phyloP scores from a whole-genome alignment of 108 stramenopile species.

The Skeletonema marinoi region DNA sequence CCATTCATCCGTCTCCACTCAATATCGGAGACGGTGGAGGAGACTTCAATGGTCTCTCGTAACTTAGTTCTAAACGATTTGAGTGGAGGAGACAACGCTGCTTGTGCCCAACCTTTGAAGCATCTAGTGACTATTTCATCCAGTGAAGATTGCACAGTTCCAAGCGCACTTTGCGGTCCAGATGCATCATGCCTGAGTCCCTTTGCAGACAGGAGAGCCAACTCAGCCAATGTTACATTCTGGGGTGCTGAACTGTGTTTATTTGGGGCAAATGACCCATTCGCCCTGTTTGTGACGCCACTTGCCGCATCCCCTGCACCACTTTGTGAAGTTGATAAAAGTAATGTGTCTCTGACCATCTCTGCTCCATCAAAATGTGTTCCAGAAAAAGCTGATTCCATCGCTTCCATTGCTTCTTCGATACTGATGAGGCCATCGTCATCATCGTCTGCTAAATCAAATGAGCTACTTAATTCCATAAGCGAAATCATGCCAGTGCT shows the following conservation, averaged over 20 bases:
- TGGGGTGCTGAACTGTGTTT: slow-evolving; percentile 42
- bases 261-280: slow-evolving; percentile 11
- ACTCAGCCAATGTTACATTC: slow-evolving; percentile 83
- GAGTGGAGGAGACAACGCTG: slow-evolving; percentile 44
- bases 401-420: slow-evolving; percentile 88
- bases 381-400: slow-evolving; percentile 88
- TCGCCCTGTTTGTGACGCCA: slow-evolving; percentile 7
- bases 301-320: slow-evolving; percentile 17
- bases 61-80: slow-evolving; percentile 40
- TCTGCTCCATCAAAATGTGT: slow-evolving; percentile 87
- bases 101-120: slow-evolving; percentile 78
- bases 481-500: slow-evolving; percentile 80
- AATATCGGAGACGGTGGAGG: slow-evolving; percentile 55
- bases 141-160: slow-evolving; percentile 81
- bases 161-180: slow-evolving; percentile 79
- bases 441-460: slow-evolving; percentile 88
- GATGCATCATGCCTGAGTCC: slow-evolving; percentile 78
- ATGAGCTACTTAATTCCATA: slow-evolving; percentile 77
- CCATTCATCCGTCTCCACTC: slow-evolving; percentile 68
- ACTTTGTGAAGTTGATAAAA: slow-evolving; percentile 47
- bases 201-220: slow-evolving; percentile 80
- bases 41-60: slow-evolving; percentile 48
- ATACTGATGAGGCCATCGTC: slow-evolving; percentile 88
- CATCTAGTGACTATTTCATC: slow-evolving; percentile 72
- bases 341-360: slow-evolving; percentile 85